Evolutionary conservation across 495 filamentous ascomycete genomes (phyloP).

Genomic region (Tuber borchii): DNA sequence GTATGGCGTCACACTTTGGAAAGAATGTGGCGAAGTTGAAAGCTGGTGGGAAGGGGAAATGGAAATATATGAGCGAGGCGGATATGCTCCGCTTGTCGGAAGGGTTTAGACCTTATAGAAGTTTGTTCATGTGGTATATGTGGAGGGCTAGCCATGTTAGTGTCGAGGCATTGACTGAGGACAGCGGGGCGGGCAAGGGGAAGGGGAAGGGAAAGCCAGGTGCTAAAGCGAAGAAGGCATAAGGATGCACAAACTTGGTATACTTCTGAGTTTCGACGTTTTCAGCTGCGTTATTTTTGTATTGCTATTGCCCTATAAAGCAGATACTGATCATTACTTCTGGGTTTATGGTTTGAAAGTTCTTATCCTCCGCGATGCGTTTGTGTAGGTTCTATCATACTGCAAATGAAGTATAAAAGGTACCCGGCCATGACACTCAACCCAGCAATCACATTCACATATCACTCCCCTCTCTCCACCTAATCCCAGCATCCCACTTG

Average conservation of each 20-base stretch:
- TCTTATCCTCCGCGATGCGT: not conserved
- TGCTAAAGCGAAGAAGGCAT: not conserved
- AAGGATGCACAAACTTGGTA: not conserved
- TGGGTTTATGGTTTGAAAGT: not conserved
- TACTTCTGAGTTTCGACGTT: not conserved
- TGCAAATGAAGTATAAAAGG: not conserved
- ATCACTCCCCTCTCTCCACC: not conserved
- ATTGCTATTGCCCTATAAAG: not conserved
- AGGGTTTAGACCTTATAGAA: slow-evolving; percentile 52
- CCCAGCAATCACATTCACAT: not conserved
- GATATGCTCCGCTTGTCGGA: slow-evolving; percentile 83
- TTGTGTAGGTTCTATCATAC: not conserved
- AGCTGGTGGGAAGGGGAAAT: slow-evolving; percentile 74
- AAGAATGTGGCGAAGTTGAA: slow-evolving; percentile 78
- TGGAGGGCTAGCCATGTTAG: slow-evolving; percentile 33
- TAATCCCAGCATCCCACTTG: not conserved
- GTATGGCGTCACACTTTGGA: slow-evolving; percentile 83
- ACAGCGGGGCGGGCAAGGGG: slow-evolving; percentile 9
- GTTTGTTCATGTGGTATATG: slow-evolving; percentile 36
- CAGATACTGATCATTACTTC: not conserved
- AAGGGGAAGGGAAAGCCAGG: not conserved
- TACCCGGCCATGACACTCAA: not conserved
- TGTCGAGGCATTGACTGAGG: slow-evolving; percentile 26
- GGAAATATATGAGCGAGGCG: slow-evolving; percentile 91
- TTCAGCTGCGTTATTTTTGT: not conserved